A percentile compares a stretch with the other conserved stretches of the same genome.
Evolutionary conservation across 495 filamentous ascomycete species (phyloP).

Genomic region (Aspergillus bertholletiae): DNA sequence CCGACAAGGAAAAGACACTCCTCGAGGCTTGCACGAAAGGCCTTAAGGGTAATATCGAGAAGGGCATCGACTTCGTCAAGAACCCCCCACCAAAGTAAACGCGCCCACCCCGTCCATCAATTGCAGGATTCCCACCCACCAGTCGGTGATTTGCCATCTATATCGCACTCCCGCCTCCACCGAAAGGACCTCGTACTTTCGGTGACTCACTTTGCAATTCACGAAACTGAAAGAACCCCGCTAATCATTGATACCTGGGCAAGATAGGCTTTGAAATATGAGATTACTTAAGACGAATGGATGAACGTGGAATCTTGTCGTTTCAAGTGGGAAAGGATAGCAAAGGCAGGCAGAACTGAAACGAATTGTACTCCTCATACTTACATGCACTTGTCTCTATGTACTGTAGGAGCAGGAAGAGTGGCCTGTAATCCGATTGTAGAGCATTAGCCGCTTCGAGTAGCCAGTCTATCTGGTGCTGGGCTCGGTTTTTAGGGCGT

Average conservation of each 20-base stretch:
- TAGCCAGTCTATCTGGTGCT: not conserved
- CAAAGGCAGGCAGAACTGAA: conserved; percentile 17
- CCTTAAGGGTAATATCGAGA: conserved; percentile 87
- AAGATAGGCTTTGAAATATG: conserved; percentile 47
- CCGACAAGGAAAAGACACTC: conserved; percentile 81
- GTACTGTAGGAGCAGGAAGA: not conserved
- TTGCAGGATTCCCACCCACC: conserved; percentile 8
- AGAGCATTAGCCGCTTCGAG: not conserved
- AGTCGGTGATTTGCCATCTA: conserved; percentile 15
- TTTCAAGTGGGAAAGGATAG: conserved; percentile 4
- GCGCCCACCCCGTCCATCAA: conserved; percentile 21
- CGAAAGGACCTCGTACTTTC: conserved; percentile 12
- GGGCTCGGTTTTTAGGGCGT: not conserved
- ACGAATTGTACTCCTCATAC: conserved; percentile 13
- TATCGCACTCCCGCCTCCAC: conserved; percentile 14
- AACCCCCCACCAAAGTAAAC: conserved; percentile 75
- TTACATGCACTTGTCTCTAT: not conserved
- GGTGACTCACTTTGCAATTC: conserved; percentile 8
- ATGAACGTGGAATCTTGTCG: conserved; percentile 13
- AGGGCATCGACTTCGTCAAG: conserved; percentile 87
- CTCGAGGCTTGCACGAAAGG: conserved; percentile 69
- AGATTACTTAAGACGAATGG: conserved; percentile 26
- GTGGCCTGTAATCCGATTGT: not conserved
- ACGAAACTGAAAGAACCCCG: conserved; percentile 27
- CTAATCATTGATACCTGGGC: conserved; percentile 38